These are phyloP conservation scores for Metschnikowia shivogae DNA, from an alignment of 805 yeast species.

Conservation along the genomic window DNA sequence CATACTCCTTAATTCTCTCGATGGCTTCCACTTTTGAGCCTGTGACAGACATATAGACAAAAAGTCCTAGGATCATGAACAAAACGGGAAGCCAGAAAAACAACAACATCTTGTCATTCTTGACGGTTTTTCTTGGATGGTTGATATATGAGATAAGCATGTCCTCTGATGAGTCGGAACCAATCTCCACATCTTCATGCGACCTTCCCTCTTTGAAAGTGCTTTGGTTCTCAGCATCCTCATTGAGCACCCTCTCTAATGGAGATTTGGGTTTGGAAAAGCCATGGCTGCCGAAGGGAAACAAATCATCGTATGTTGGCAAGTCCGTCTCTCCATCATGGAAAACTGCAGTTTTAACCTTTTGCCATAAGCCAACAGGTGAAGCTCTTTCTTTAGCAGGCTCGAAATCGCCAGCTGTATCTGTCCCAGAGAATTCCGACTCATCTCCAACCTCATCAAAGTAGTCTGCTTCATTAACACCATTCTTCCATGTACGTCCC, in stretches of 20 bases:
- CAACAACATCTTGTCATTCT: constrained; percentile 76
- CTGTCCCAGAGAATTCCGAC: constrained; percentile 9
- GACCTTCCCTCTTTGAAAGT: neutral
- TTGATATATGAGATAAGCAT: constrained; percentile 40
- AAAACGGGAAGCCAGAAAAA: constrained; percentile 89
- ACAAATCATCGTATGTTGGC: constrained; percentile 73
- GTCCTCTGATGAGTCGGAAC: constrained; percentile 42
- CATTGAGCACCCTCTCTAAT: constrained; percentile 31
- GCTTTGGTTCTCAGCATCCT: neutral
- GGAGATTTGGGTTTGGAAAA: constrained; percentile 31
- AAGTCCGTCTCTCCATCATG: constrained; percentile 36
- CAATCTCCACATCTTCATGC: constrained; percentile 30
- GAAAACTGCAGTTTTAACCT: constrained; percentile 38
- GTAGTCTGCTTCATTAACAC: constrained; percentile 34
- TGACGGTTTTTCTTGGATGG: constrained; percentile 45
- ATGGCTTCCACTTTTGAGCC: constrained; percentile 36
- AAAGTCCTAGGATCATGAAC: constrained; percentile 50
- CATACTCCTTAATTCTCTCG: constrained; percentile 30
- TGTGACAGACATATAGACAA: constrained; percentile 40
- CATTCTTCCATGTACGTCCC: constrained; percentile 10
- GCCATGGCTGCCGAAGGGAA: constrained; percentile 46
- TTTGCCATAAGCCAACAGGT: constrained; percentile 36
- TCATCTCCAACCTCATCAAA: constrained; percentile 20
- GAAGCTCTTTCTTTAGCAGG: neutral
- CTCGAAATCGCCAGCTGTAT: constrained; percentile 3